Conservation (phyloP, 441 rosid species). For the Jatropha podagrica region DNA sequence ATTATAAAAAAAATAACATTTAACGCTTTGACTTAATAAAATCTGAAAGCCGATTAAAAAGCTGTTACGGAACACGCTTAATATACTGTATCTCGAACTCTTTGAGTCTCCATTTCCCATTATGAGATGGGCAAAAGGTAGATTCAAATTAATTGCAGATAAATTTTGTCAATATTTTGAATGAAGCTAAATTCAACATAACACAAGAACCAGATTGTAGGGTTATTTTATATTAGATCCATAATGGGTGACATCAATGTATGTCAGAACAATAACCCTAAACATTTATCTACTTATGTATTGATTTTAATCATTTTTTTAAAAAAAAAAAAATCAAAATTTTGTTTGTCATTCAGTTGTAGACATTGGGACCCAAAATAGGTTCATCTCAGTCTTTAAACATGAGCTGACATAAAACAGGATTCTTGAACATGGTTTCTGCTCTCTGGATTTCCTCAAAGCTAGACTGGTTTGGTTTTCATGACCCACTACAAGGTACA, state of each 20-base stretch:
- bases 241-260: conserved; percentile 14
- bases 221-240: not conserved
- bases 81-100: not conserved
- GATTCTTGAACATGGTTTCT: not conserved
- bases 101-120: not conserved
- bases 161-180: not conserved
- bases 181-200: no score
- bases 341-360: not conserved
- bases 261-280: conserved; percentile 15
- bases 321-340: not conserved
- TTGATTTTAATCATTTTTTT: not conserved
- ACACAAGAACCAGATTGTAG: not conserved
- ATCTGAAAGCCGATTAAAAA: not conserved
- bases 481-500: not conserved
- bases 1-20: no score
- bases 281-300: not conserved
- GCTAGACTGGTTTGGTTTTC: not conserved
- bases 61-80: no score
- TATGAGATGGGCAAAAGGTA: not conserved
- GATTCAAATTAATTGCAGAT: not conserved
- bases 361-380: conserved; percentile 4
- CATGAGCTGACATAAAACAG: not conserved
- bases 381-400: not conserved
- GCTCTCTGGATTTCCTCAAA: not conserved
- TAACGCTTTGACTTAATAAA: no score